Evolutionary conservation across 805 yeast species (phyloP).

Genomic region (Teunomyces aglyptinius): DNA sequence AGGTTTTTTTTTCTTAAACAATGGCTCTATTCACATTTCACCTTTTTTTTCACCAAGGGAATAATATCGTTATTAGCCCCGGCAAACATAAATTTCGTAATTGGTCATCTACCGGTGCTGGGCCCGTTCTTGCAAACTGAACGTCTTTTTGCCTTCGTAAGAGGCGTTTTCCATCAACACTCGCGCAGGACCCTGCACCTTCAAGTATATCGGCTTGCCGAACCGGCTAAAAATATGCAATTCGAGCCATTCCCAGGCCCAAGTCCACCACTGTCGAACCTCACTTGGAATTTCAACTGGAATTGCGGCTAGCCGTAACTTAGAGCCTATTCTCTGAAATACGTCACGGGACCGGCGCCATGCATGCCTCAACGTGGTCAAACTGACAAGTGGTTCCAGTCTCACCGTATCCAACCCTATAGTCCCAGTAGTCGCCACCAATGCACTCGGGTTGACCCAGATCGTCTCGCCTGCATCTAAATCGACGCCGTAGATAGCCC

Average conservation of each 20-base stretch:
- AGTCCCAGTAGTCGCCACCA: constrained; percentile 30
- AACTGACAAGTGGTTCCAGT: neutral
- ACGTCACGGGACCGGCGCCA: neutral
- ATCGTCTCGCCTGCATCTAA: constrained; percentile 37
- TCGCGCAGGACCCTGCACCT: constrained; percentile 27
- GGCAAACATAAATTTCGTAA: neutral
- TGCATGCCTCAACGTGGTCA: neutral
- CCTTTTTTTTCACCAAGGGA: too few relatives aligned
- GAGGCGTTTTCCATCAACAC: constrained; percentile 21
- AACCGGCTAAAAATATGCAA: neutral
- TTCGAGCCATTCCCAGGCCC: neutral
- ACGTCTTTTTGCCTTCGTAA: constrained; percentile 7
- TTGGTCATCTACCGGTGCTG: neutral
- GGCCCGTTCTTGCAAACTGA: constrained; percentile 5
- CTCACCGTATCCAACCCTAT: neutral
- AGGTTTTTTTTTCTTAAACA: neutral
- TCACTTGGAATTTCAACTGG: neutral
- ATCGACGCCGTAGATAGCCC: constrained; percentile 37
- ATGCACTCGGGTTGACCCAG: constrained; percentile 35
- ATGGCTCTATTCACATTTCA: neutral
- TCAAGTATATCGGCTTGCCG: constrained; percentile 15
- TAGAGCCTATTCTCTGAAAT: neutral
- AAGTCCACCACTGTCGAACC: neutral
- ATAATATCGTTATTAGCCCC: neutral
- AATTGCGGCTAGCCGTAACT: neutral